Evolutionary conservation across 2,329 filamentous ascomycete species (phyloP).

Genomic region (Microsporum audouinii): DNA sequence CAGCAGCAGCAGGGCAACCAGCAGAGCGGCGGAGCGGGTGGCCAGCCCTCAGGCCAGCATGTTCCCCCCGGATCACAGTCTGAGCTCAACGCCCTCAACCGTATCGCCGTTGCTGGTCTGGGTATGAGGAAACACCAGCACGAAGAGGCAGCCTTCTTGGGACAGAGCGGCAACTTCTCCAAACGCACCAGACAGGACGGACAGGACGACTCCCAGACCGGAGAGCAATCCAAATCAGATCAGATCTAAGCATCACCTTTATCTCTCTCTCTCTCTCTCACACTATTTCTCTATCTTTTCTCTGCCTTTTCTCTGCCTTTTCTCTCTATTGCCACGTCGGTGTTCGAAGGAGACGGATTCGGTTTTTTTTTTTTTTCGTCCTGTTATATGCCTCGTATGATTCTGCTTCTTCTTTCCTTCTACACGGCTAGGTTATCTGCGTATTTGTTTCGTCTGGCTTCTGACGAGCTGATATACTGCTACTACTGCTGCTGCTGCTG

Average conservation of each 20-base stretch:
- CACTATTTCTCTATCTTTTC: not conserved
- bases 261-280: not conserved
- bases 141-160: slow-evolving; percentile 26
- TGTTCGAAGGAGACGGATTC: not conserved
- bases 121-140: slow-evolving; percentile 35
- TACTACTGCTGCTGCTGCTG: not conserved
- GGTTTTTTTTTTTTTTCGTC: not conserved
- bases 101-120: slow-evolving; percentile 33
- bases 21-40: slow-evolving; percentile 7
- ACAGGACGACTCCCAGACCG: not conserved
- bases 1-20: slow-evolving; percentile 8
- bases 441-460: not conserved
- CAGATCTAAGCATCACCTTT: not conserved
- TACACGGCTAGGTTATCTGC: not conserved
- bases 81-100: slow-evolving; percentile 33
- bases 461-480: not conserved
- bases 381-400: not conserved
- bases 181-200: slow-evolving; percentile 15
- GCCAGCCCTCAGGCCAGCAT: not conserved
- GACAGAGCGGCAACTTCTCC: slow-evolving; percentile 22
- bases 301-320: not conserved
- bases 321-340: not conserved
- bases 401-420: not conserved
- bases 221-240: not conserved
- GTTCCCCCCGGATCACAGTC: slow-evolving; percentile 10